phyloP scores from a whole-genome alignment of 371 early-diverging fungal genomes.

The Rhizopus stolonifer region DNA sequence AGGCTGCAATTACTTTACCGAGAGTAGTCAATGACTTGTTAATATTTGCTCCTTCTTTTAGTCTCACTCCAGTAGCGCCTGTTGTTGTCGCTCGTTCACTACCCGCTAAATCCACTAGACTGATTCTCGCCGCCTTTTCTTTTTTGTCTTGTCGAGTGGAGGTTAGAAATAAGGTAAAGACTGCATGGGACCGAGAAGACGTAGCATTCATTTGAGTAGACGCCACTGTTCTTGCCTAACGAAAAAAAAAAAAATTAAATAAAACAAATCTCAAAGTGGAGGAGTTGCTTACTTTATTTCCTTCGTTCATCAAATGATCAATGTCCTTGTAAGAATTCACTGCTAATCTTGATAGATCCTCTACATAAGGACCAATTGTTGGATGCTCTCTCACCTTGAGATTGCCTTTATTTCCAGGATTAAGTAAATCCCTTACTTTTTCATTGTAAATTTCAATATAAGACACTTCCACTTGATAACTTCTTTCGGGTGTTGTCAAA shows the following conservation, averaged over 20 bases:
- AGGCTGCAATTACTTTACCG: conserved; percentile 94
- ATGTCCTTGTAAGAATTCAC: conserved; percentile 77
- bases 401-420: conserved; percentile 70
- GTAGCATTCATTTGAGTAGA: conserved; percentile 96
- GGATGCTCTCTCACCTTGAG: conserved; percentile 87
- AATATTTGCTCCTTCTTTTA: conserved; percentile 98
- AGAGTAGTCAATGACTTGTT: conserved; percentile 93
- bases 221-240: conserved; percentile 78
- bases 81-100: conserved; percentile 95
- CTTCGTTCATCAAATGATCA: conserved; percentile 78
- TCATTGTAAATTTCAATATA: conserved; percentile 88
- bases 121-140: conserved; percentile 73
- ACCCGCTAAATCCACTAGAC: conserved; percentile 88
- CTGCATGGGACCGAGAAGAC: conserved; percentile 92
- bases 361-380: conserved; percentile 84
- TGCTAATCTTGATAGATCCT: conserved; percentile 80
- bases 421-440: conserved; percentile 85
- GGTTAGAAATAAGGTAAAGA: conserved; percentile 83
- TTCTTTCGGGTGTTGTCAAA: conserved; percentile 37
- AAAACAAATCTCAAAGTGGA: neutral
- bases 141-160: conserved; percentile 57
- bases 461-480: conserved; percentile 76
- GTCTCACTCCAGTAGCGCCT: conserved; percentile 88
- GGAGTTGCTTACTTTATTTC: conserved; percentile 70
- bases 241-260: neutral